Conservation (phyloP, 2,329 filamentous ascomycete genomes). For the Ilyonectria sp. region DNA sequence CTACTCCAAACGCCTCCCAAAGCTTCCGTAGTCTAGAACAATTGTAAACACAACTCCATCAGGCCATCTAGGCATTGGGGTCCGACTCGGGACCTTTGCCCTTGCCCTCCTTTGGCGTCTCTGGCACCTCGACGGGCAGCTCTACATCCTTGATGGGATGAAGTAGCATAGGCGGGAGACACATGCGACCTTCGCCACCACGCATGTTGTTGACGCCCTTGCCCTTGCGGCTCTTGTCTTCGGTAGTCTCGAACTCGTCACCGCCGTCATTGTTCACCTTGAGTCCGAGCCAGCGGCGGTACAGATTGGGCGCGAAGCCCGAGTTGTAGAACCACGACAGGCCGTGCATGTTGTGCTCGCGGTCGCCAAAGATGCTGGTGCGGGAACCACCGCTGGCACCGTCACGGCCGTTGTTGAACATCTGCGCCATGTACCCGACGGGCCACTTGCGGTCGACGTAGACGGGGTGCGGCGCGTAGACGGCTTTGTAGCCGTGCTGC, state of each 20-base stretch:
- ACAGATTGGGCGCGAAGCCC: conserved; percentile 85
- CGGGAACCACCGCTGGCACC: conserved; percentile 81
- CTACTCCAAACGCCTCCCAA: conserved; percentile 33
- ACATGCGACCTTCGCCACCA: conserved; percentile 88
- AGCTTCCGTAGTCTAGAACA: conserved; percentile 14
- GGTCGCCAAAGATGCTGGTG: conserved; percentile 83
- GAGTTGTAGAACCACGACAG: conserved; percentile 95
- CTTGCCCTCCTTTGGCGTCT: conserved; percentile 60
- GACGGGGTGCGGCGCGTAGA: conserved; percentile 90
- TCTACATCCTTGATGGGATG: conserved; percentile 89
- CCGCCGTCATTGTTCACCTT: conserved; percentile 84
- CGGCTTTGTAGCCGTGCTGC: conserved; percentile 93
- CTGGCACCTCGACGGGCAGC: conserved; percentile 72
- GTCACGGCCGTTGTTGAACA: conserved; percentile 85
- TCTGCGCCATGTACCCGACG: conserved; percentile 79
- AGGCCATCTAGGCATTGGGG: conserved; percentile 54
- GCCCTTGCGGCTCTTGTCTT: conserved; percentile 66
- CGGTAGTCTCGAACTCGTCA: conserved; percentile 79
- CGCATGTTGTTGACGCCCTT: conserved; percentile 67
- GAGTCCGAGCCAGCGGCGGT: conserved; percentile 88
- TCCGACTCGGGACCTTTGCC: conserved; percentile 59
- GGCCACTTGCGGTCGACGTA: conserved; percentile 93
- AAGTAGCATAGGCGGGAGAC: conserved; percentile 88
- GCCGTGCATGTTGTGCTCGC: conserved; percentile 90
- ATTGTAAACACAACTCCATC: conserved; percentile 23